Evolutionary conservation across 2,329 filamentous ascomycete genomes (phyloP), one percentile per base, ranked within the genome.

Genomic region (Talaromyces atroroseus): DNA sequence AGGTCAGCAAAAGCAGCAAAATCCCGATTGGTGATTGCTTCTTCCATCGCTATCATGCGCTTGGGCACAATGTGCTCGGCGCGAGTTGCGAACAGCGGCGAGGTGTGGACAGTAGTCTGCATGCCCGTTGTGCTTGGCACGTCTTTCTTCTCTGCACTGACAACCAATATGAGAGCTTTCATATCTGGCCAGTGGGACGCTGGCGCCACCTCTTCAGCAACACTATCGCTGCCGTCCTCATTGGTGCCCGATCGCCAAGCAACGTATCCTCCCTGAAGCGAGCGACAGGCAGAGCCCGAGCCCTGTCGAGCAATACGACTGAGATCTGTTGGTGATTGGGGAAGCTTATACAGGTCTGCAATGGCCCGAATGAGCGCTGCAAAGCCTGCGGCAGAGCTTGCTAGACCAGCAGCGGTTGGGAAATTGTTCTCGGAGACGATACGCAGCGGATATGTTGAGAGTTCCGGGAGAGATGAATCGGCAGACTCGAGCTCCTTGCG

Each of bases 341-440:
- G 86, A 6, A 99, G 84, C 70, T 89, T 81, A 77, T 97, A 99
- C 42, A 99, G 83, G 72, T 97, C 83, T 36, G 94, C 94, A 65
- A 99, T 90, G 18, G 75, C 92, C 58, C 91, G 84, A 20, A 97
- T 82, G 0, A 86, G 75, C 12, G 84, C 83, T 36, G 83, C 84
- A 63, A 86, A 84, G 23, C 83, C 84, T n/a, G 83, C 83, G n/a
- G 83, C 83, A 21, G 78, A 80, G 63, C 78, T 80, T 42, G 83
- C 83, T 26, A 99, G 85, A 6, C 94, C 94, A 4, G 94, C 94
- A 24, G 94, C 94, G 2, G 94, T 99, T 61, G 94, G 94, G 81
- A 99, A 99, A 82, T 99, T 99, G 82, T 99, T 99, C 78, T 94
- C 89, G 57, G 89, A 94, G 56, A 96, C 91, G 63, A 99, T 87